Evolutionary conservation across 2,329 filamentous ascomycete genomes (phyloP), one percentile per base, ranked within the genome.

Genomic region (Trichoderma sp.): DNA sequence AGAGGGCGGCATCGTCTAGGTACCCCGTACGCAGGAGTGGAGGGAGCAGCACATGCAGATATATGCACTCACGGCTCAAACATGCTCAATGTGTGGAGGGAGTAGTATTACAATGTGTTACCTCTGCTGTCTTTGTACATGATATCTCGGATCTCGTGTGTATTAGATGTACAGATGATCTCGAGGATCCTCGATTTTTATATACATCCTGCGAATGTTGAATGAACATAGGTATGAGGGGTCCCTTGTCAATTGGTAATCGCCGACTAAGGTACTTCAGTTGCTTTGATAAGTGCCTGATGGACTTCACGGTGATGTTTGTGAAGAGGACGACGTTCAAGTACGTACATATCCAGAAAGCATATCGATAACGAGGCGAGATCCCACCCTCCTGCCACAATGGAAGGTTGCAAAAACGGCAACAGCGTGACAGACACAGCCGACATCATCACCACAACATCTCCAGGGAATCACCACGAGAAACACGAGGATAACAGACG

Each of bases 331-430:
- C 30, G 4, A 24, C 19, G 17, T 21, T 15, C 30, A 24, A 24
- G 21, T 24, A 24, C 21, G 21, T 39, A 51, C n/a, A 26, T 30
- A 30, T 4, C 28, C 5, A 4, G 28, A 12, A 39, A 3, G 34
- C 59, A 41, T 62, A 62, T 62, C 59, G 59, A 62, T 62, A 62
- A 54, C 59, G 48, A 54, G 50, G 59, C 39, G 59, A 62, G 47
- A 54, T 62, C 24, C 39, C 26, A 55, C 52, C 34, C 34, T 14
- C 34, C 34, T 39, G 34, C 34, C 9, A 12, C 12, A 24, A 48
- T 19, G 34, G 34, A 59, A 48, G 21, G 21, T 54, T 24, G 45
- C 12, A 48, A 34, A 51, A 14, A 52, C 34, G 24, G 59, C 34
- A 44, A 45, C 30, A 62, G 45, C 59, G 59, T 62, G 59, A 62